These are phyloP conservation scores for Diplodia mutila DNA, from an alignment of 2,329 filamentous ascomycete genomes.

Conservation along the genomic window DNA sequence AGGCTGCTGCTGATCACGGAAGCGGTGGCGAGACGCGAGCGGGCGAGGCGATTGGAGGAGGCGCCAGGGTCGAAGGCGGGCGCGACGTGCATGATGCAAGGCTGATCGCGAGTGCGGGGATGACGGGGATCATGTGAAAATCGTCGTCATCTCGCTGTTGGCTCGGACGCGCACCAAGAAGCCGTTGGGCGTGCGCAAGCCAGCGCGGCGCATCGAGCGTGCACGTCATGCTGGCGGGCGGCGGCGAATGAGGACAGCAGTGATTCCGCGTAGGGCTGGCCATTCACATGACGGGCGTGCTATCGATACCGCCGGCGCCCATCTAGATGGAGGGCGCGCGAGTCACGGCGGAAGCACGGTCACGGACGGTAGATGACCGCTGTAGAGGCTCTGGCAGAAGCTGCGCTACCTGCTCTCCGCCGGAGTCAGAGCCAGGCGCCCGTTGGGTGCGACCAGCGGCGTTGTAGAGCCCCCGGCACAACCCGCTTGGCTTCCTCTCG, in stretches of 20 bases:
- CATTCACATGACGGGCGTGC: constrained; percentile 5
- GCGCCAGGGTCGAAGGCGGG: constrained; percentile 14
- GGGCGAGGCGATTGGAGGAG: constrained; percentile 8
- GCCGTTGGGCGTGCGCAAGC: background rate
- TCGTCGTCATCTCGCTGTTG: constrained; percentile 3
- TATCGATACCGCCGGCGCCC: constrained; percentile 3
- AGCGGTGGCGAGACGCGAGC: background rate
- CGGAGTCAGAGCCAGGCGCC: background rate
- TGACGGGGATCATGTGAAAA: constrained; percentile 21
- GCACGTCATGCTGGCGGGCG: background rate
- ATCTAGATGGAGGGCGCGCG: background rate
- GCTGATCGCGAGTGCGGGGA: constrained; percentile 22
- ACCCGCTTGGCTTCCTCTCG: constrained; percentile 15
- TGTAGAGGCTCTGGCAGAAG: constrained; percentile 6
- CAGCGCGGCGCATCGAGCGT: background rate
- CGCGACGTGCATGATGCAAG: constrained; percentile 23
- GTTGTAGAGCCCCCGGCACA: constrained; percentile 11
- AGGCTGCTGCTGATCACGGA: constrained; percentile 3
- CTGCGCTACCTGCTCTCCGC: constrained; percentile 2
- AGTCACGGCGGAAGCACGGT: constrained; percentile 10
- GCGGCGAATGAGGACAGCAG: constrained; percentile 1
- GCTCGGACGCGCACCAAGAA: background rate
- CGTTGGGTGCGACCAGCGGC: constrained; percentile 2
- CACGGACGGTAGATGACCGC: background rate
- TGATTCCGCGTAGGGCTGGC: background rate